Percentiles rank a stretch among this genome's conserved stretches.
phyloP scores from a whole-genome alignment of 1,284 basidiomycete species.

The Ganoderma sp. region DNA sequence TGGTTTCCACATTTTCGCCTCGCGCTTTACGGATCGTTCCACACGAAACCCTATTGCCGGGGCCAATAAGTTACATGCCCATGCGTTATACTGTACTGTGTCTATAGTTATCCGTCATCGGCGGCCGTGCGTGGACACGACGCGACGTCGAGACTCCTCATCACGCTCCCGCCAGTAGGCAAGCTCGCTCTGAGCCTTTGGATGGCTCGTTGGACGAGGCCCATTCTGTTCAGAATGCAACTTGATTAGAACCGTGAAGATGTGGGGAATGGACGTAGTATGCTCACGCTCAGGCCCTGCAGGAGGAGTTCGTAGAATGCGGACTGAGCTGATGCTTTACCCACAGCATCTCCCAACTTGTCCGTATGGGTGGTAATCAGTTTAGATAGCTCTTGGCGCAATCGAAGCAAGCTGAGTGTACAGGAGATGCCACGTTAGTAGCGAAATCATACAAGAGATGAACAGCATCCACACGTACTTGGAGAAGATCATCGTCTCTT shows the following conservation, averaged over 20 bases:
- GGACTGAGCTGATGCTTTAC: slow-evolving; percentile 73
- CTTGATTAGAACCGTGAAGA: not conserved
- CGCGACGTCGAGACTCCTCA: slow-evolving; percentile 57
- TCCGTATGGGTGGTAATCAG: slow-evolving; percentile 77
- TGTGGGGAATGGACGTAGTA: not conserved
- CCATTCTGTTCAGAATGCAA: slow-evolving; percentile 32
- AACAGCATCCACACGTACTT: slow-evolving; percentile 63
- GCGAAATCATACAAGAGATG: not conserved
- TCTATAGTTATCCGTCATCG: slow-evolving; percentile 16
- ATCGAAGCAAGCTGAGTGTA: slow-evolving; percentile 71
- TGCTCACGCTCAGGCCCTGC: slow-evolving; percentile 76
- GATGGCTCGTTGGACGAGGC: slow-evolving; percentile 52
- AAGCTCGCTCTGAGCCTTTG: slow-evolving; percentile 61
- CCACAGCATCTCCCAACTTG: slow-evolving; percentile 66
- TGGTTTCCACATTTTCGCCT: not conserved
- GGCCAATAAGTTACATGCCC: not conserved
- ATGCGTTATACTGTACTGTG: not conserved
- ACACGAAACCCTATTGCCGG: not conserved
- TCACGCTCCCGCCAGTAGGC: slow-evolving; percentile 65
- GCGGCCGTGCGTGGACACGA: slow-evolving; percentile 39
- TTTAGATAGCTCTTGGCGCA: slow-evolving; percentile 84
- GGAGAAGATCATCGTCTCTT: slow-evolving; percentile 94
- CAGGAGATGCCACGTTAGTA: slow-evolving; percentile 13
- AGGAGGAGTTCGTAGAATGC: slow-evolving; percentile 79
- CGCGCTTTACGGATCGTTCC: not conserved